Evolutionary conservation across 768 basidiomycete genomes (phyloP).

Genomic region (Lyophyllum decastes): DNA sequence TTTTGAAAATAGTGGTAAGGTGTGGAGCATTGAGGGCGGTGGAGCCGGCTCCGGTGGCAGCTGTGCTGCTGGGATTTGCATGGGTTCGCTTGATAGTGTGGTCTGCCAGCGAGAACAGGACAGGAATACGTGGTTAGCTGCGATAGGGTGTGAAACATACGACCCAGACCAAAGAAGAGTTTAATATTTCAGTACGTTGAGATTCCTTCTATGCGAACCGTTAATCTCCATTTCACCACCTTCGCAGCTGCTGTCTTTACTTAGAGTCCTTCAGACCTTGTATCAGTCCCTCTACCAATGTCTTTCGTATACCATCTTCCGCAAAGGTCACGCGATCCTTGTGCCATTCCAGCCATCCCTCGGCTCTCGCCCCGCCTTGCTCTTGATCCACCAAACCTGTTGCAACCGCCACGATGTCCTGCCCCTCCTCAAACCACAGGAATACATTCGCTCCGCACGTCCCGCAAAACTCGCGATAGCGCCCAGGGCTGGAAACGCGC

Average conservation of each 20-base stretch:
- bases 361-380: slow-evolving; percentile 2
- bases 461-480: slow-evolving; percentile 24
- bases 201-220: neutral
- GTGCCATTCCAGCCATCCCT: slow-evolving; percentile 16
- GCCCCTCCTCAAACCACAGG: slow-evolving; percentile 19
- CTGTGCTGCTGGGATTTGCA: slow-evolving; percentile 37
- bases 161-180: slow-evolving; percentile 26
- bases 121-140: slow-evolving; percentile 47
- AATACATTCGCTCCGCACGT: slow-evolving; percentile 29
- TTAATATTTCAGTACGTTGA: neutral
- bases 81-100: slow-evolving; percentile 37
- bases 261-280: slow-evolving; percentile 7
- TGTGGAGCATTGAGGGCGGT: slow-evolving; percentile 12
- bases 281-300: slow-evolving; percentile 3
- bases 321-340: slow-evolving; percentile 15
- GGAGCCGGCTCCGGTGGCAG: slow-evolving; percentile 24
- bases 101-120: slow-evolving; percentile 42
- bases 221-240: neutral
- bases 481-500: slow-evolving; percentile 23
- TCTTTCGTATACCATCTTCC: slow-evolving; percentile 17
- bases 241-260: neutral
- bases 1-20: slow-evolving; percentile 9
- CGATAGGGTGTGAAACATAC: slow-evolving; percentile 46
- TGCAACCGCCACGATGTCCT: slow-evolving; percentile 18
- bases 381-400: slow-evolving; percentile 20